phyloP scores from a whole-genome alignment of 768 basidiomycete genomes.

The Lactarius deliciosus region DNA sequence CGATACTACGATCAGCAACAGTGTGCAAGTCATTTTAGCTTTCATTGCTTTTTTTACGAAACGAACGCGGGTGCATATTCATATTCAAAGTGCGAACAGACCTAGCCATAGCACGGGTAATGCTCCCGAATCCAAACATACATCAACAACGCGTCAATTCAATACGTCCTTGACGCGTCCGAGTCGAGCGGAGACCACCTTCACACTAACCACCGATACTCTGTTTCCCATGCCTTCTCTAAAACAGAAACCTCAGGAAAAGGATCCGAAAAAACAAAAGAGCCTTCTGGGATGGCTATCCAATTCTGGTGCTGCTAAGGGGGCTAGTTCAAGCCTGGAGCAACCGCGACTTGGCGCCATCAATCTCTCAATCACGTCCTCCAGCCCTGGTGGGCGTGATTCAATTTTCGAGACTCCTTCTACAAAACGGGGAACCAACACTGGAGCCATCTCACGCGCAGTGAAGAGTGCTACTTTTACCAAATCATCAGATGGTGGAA shows the following conservation, averaged over 20 bases:
- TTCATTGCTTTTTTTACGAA: background rate
- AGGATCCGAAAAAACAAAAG: constrained; percentile 59
- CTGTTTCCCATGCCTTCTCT: constrained; percentile 14
- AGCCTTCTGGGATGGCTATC: constrained; percentile 69
- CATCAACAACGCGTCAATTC: constrained; percentile 27
- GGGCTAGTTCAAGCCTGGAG: constrained; percentile 20
- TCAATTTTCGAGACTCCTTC: constrained; percentile 29
- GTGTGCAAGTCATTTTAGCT: constrained; percentile 10
- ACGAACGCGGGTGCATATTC: background rate
- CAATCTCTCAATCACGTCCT: constrained; percentile 18
- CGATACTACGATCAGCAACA: constrained; percentile 1
- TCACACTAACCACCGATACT: background rate
- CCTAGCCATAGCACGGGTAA: background rate
- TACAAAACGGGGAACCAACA: constrained; percentile 26
- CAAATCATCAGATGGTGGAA: constrained; percentile 48
- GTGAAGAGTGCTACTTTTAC: constrained; percentile 40
- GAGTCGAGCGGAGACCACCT: constrained; percentile 8
- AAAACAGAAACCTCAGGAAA: constrained; percentile 20
- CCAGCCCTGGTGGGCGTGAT: constrained; percentile 27
- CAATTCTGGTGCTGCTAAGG: constrained; percentile 30
- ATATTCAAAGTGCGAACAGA: background rate
- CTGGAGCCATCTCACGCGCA: constrained; percentile 40
- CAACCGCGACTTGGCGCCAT: constrained; percentile 9
- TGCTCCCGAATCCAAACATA: constrained; percentile 8
- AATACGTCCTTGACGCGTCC: constrained; percentile 11